Evolutionary conservation across 805 yeast species (phyloP), one percentile per base, ranked within the genome.

Genomic region (Cyberlindnera samutprakarnensis): DNA sequence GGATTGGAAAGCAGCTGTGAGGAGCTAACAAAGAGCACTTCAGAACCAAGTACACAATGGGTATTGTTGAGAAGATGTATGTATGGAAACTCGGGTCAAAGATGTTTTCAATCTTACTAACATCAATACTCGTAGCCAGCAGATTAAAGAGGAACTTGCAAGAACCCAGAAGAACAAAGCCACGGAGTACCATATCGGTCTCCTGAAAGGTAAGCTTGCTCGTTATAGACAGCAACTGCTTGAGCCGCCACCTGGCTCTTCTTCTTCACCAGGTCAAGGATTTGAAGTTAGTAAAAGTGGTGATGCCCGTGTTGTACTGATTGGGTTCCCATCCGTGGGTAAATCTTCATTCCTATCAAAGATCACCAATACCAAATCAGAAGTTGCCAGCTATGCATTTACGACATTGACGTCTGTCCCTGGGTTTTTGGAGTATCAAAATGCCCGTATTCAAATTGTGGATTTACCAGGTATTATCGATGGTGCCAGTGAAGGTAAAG

Each of bases 321-420:
- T 92, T 58, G 98, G 98, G 19, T 90, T 88, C 56, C 98, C 98
- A 13, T 88, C 96, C 2, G 98, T 92, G 16, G 98, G 98, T 55
- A 90, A 90, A 50, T 88, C 96, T 1, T 85, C 95, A 2, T 75
- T 90, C 43, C 65, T 90, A 38, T 78, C 86, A 14, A 85, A 86
- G 49, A 84, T 92, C 34, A 90, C 98, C 14, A 83, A 84, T 49
- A 90, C 97, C 2, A 85, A 85, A 56, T 82, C 95, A 1, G 97
- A 87, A 56, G 83, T 94, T 32, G 98, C 97, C 6, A 84, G 79
- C 30, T 90, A 92, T 53, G 92, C 94, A 32, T 90, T 90, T 68
- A 90, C 98, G 7, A 90, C 98, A 0, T 70, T 90, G 55, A 90
- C 98, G 0, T 86, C 96, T 0, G 96, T 90, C 14, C 96, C 97